Evolutionary conservation across 2,329 filamentous ascomycete genomes (phyloP).

Genomic region (Chaetomiaceae sp.): DNA sequence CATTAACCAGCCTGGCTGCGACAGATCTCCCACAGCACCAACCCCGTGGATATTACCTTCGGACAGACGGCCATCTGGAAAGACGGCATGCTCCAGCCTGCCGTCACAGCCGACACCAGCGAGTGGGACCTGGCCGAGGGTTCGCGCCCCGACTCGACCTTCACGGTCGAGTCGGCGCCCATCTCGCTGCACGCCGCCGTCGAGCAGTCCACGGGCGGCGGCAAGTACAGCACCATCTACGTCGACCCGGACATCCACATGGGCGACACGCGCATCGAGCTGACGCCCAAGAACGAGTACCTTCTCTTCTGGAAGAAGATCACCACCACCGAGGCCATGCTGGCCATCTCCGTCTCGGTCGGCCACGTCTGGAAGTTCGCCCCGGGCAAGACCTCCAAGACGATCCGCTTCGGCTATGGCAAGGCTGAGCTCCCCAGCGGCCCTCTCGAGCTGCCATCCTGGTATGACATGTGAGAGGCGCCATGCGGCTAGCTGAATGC

Average conservation of each 20-base stretch:
- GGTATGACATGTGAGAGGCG: background rate
- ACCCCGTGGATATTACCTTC: background rate
- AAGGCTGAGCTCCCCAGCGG: background rate
- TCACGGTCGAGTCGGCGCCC: background rate
- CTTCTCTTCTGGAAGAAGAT: slow-evolving; percentile 1
- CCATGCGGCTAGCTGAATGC: too few species aligned
- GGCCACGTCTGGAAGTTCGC: background rate
- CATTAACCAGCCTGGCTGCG: too few species aligned
- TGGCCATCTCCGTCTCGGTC: background rate
- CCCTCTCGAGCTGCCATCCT: background rate
- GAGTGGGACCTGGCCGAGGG: background rate
- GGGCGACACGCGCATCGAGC: slow-evolving; percentile 2
- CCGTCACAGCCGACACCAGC: background rate
- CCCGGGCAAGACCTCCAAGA: background rate
- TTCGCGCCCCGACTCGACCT: background rate
- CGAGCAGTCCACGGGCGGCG: slow-evolving; percentile 2
- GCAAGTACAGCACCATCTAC: slow-evolving; percentile 3
- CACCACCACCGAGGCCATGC: slow-evolving; percentile 3
- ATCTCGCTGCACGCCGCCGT: slow-evolving; percentile 1
- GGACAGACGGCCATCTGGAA: background rate
- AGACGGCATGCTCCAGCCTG: background rate
- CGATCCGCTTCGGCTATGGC: background rate
- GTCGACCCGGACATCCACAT: slow-evolving; percentile 3
- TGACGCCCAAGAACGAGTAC: slow-evolving; percentile 4
- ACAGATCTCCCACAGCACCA: slow-evolving; percentile 1